These are phyloP conservation scores for Martensiomyces pterosporus DNA, from an alignment of 192 early-diverging fungal species.

Conservation along the genomic window DNA sequence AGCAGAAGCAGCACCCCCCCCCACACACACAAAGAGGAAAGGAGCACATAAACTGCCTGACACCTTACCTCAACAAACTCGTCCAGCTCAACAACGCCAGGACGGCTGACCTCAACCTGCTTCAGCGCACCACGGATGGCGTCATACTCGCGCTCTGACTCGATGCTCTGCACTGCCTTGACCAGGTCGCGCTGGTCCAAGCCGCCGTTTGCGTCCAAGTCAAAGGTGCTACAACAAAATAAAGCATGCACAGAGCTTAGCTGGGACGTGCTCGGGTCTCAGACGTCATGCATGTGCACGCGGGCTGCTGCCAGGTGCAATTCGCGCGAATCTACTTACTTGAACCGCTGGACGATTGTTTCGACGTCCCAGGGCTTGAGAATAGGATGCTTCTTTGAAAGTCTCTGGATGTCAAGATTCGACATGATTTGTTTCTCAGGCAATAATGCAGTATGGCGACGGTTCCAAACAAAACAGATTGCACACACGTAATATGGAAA, in stretches of 20 bases:
- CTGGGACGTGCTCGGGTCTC: too few relatives aligned
- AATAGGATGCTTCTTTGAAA: slow-evolving; percentile 42
- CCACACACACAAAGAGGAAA: slow-evolving; percentile 1
- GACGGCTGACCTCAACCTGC: slow-evolving; percentile 61
- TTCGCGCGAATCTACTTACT: slow-evolving; percentile 34
- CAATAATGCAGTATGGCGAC: too few relatives aligned
- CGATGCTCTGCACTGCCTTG: slow-evolving; percentile 59
- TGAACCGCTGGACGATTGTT: slow-evolving; percentile 37
- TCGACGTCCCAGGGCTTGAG: slow-evolving; percentile 56
- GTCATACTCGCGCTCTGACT: slow-evolving; percentile 66
- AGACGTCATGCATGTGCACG: too few relatives aligned
- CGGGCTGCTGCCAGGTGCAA: not conserved
- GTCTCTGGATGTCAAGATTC: slow-evolving; percentile 23
- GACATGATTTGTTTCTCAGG: too few relatives aligned
- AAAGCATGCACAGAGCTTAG: too few relatives aligned
- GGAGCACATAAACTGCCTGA: not conserved
- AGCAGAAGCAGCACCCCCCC: too few relatives aligned
- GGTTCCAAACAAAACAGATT: not conserved
- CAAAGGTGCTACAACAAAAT: slow-evolving; percentile 49
- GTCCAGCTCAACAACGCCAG: slow-evolving; percentile 70
- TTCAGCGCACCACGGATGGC: slow-evolving; percentile 68
- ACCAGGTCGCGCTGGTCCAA: slow-evolving; percentile 66
- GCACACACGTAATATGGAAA: too few relatives aligned
- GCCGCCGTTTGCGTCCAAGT: slow-evolving; percentile 65
- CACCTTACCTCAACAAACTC: slow-evolving; percentile 71